A percentile compares a stretch with the other conserved stretches of the same genome.
These are phyloP conservation scores for Trichosanthes truncata DNA, from an alignment of 306 rosid species.

Conservation along the genomic window DNA sequence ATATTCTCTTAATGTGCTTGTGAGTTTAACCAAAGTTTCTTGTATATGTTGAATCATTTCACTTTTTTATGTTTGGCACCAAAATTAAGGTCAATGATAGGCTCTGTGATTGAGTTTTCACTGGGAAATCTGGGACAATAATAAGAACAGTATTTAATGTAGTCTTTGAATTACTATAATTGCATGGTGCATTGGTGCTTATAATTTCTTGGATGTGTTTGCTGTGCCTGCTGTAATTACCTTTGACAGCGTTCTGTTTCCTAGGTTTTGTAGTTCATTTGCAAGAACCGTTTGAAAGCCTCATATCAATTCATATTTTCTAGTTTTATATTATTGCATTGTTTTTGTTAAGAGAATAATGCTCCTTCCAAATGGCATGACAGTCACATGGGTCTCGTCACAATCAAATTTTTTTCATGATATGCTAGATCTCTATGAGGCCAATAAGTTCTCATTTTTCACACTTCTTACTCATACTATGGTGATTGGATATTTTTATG, in stretches of 20 bases:
- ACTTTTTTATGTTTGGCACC: not conserved
- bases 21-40: not conserved
- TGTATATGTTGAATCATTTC: not conserved
- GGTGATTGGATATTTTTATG: not conserved
- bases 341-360: not conserved
- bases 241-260: not conserved
- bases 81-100: not conserved
- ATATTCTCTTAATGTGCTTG: not conserved
- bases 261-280: not conserved
- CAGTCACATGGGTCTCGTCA: not conserved
- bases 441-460: not conserved
- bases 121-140: not conserved
- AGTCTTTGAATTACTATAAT: not conserved
- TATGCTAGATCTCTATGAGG: not conserved
- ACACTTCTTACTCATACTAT: not conserved
- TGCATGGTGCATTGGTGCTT: not conserved
- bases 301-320: not conserved
- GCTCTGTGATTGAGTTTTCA: not conserved
- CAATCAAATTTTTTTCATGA: not conserved
- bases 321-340: not conserved
- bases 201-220: not conserved
- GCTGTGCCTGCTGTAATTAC: not conserved
- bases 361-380: not conserved
- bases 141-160: not conserved
- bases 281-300: not conserved